Evolutionary conservation across 805 yeast genomes (phyloP), one percentile per base, ranked within the genome.

Genomic region (Wickerhamiella siamensis): DNA sequence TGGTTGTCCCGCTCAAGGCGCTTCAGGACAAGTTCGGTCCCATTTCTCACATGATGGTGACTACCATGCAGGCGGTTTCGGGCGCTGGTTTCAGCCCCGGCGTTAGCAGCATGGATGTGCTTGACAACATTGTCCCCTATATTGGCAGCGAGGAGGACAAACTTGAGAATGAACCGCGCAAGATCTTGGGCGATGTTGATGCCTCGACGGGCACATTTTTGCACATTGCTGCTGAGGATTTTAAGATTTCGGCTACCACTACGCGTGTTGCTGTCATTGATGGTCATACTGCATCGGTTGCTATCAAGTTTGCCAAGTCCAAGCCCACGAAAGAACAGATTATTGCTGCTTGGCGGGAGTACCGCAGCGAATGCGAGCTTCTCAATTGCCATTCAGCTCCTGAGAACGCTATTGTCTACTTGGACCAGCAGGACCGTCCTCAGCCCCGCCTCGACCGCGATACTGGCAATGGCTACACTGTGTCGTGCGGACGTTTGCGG

Each of bases 41-140:
- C 36, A 74, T 91, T 46, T 87, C 83, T 45, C 71, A 77, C 19
- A 72, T 88, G 51, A 79, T 94, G 12, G 74, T 94, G 38, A 83
- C 96, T 42, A 91, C 98, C 14, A 64, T 91, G 62, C 98, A 91
- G 63, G 98, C 98, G 31, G 83, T 91, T 50, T 87, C 97, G 3
- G 98, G 98, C 53, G 98, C 94, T 18, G 98, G 98, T 2, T 91
- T 83, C 61, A 82, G 95, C 8, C 98, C 98, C 39, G 98, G 98
- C 61, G 94, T 87, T 43, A 77, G 95, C 18, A 91, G 94, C 50
- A 87, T 91, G 63, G 97, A 91, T 58, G 77, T 88, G 42, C 70
- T 91, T 54, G 98, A 91, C 65, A 91, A 91, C 65, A 72, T 91
- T 51, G 84, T 91, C 43, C 98, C 98, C 33, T 91, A 68, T 71